These are phyloP conservation scores for Ligustrum vulgare DNA, from an alignment of 257 asterid species.

Conservation along the genomic window DNA sequence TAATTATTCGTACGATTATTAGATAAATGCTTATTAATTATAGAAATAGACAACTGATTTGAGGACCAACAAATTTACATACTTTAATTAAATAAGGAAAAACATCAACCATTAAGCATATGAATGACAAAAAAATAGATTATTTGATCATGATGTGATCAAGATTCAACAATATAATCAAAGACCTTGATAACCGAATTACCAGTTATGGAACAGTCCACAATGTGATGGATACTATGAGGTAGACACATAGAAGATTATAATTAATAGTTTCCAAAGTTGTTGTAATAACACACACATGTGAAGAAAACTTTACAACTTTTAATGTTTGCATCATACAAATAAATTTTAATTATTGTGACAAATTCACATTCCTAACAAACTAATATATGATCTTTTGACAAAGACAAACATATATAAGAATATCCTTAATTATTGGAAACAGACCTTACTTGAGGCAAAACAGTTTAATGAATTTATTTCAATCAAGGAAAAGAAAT, in stretches of 20 bases:
- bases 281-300: neutral
- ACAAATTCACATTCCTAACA: neutral
- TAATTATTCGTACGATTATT: neutral
- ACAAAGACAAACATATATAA: neutral
- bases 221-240: neutral
- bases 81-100: neutral
- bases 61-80: neutral
- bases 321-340: neutral
- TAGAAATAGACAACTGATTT: neutral
- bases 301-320: neutral
- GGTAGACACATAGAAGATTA: neutral
- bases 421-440: neutral
- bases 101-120: neutral
- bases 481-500: neutral
- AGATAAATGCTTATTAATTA: neutral
- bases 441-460: neutral
- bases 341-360: neutral
- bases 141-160: neutral
- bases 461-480: neutral
- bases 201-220: neutral
- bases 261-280: neutral
- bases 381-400: neutral
- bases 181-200: neutral
- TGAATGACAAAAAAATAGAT: neutral
- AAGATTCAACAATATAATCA: neutral